Evolutionary conservation across 108 stramenopile species (phyloP).

Genomic region (Cylindrotheca closterium): DNA sequence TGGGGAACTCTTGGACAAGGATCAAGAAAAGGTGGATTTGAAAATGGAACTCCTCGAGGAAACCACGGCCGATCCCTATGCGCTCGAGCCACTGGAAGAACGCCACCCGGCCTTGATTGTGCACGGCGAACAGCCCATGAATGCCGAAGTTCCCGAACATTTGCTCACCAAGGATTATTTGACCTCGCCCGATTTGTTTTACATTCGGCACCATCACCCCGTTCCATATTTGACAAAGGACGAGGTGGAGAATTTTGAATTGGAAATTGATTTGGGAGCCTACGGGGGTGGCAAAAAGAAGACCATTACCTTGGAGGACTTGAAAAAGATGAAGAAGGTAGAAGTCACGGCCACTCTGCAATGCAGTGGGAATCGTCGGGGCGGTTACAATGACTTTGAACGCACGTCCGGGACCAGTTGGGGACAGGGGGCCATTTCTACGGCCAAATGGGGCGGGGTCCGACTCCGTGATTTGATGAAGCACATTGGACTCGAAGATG

Average conservation of each 20-base stretch:
- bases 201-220: constrained; percentile 83
- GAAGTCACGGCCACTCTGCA: constrained; percentile 86
- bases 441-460: constrained; percentile 91
- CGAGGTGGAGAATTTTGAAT: constrained; percentile 52
- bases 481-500: constrained; percentile 51
- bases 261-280: constrained; percentile 58
- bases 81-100: constrained; percentile 46
- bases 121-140: constrained; percentile 79
- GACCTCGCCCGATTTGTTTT: constrained; percentile 67
- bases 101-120: constrained; percentile 39
- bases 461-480: constrained; percentile 81
- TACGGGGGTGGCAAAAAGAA: constrained; percentile 17
- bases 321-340: constrained; percentile 62
- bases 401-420: constrained; percentile 88
- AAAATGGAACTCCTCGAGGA: constrained; percentile 54
- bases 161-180: constrained; percentile 54
- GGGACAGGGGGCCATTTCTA: constrained; percentile 89
- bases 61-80: constrained; percentile 60
- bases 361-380: constrained; percentile 95
- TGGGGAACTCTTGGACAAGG: constrained; percentile 50
- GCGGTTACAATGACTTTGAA: constrained; percentile 71
- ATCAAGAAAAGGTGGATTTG: constrained; percentile 72
- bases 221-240: constrained; percentile 62
- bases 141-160: constrained; percentile 66
- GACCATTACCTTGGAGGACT: constrained; percentile 55